Conservation (phyloP, 1,139 yeast species). For the Hansenula sp. region DNA sequence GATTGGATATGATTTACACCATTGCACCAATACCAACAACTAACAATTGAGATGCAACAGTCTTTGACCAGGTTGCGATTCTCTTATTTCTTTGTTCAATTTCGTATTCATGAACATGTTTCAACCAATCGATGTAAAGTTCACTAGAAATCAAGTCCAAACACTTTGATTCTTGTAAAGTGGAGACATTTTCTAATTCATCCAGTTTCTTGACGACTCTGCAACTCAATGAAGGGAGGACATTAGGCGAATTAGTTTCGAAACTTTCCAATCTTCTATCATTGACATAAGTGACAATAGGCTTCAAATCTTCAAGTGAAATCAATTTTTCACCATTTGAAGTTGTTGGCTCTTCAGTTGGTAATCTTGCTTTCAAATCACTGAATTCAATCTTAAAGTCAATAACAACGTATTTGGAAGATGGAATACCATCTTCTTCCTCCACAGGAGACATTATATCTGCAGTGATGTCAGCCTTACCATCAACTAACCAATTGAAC, state of each 20-base stretch:
- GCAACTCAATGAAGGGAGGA: conserved; percentile 27
- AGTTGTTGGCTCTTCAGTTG: conserved; percentile 48
- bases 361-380: conserved; percentile 57
- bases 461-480: conserved; percentile 65
- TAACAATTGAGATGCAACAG: conserved; percentile 55
- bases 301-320: conserved; percentile 54
- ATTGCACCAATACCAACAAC: conserved; percentile 58
- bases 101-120: conserved; percentile 46
- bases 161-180: conserved; percentile 46
- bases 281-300: conserved; percentile 59
- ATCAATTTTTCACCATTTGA: conserved; percentile 53
- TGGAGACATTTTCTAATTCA: conserved; percentile 44
- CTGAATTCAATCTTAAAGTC: conserved; percentile 61
- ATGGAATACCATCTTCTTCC: conserved; percentile 21
- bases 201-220: conserved; percentile 58
- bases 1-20: conserved; percentile 28
- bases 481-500: conserved; percentile 69
- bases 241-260: conserved; percentile 13
- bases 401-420: conserved; percentile 53
- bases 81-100: conserved; percentile 42
- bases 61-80: conserved; percentile 55
- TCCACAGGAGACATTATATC: conserved; percentile 65
- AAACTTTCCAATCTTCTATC: conserved; percentile 27
- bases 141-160: conserved; percentile 56
- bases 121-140: conserved; percentile 52